Percentiles rank a stretch among this genome's conserved stretches.
Evolutionary conservation across 306 rosid species (phyloP).

Genomic region (Cajanus cajan): DNA sequence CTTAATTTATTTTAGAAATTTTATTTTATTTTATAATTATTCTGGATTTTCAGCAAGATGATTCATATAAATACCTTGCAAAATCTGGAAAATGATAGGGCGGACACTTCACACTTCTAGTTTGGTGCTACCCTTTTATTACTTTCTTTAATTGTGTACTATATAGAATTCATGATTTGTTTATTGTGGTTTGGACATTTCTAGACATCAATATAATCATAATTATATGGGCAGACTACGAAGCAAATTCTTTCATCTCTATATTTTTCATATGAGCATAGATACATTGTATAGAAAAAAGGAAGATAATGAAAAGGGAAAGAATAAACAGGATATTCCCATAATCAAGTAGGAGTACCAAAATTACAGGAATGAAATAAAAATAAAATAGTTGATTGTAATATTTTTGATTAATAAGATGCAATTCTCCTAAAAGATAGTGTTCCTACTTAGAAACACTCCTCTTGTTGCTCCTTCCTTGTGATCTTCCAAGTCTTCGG

Average conservation of each 20-base stretch:
- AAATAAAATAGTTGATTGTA: neutral
- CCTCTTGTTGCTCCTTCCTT: no score
- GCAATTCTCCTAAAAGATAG: neutral
- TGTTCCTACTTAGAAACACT: no score
- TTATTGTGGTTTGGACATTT: neutral
- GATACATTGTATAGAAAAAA: neutral
- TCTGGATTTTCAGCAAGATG: no score
- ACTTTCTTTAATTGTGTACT: conserved; percentile 13
- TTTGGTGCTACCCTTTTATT: conserved; percentile 42
- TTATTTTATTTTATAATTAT: no score
- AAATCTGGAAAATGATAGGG: conserved; percentile 50
- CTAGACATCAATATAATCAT: conserved; percentile 2
- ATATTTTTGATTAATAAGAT: neutral
- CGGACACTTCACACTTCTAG: conserved; percentile 88
- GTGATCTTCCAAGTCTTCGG: no score
- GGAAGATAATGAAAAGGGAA: neutral
- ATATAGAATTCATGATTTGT: conserved; percentile 20
- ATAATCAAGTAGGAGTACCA: neutral
- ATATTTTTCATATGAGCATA: neutral
- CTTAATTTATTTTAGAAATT: no score
- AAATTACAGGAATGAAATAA: neutral
- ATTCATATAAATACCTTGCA: conserved; percentile 53
- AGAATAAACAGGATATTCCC: neutral
- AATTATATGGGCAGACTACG: conserved; percentile 28
- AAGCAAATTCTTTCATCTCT: neutral